These are phyloP conservation scores for Aspergillus asperescens DNA, from an alignment of 495 filamentous ascomycete species.

Conservation along the genomic window DNA sequence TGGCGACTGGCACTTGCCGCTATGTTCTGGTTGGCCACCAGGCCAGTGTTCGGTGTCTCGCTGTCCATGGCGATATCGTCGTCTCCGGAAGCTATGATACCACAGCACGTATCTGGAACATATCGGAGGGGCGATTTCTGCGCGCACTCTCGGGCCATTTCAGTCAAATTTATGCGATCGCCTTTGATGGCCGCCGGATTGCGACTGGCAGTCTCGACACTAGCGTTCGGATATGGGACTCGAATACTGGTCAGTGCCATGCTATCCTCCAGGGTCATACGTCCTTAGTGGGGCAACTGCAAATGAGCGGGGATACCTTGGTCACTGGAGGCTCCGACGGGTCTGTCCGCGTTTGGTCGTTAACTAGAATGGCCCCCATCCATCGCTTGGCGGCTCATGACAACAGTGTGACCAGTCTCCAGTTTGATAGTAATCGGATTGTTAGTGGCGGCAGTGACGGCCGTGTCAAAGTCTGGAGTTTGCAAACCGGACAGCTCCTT, in stretches of 20 bases:
- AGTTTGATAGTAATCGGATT: conserved; percentile 91
- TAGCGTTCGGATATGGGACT: conserved; percentile 95
- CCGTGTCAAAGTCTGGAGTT: conserved; percentile 94
- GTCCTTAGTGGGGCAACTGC: conserved; percentile 92
- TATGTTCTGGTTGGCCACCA: conserved; percentile 95
- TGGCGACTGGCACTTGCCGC: conserved; percentile 75
- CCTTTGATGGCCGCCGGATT: conserved; percentile 87
- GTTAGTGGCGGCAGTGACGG: conserved; percentile 95
- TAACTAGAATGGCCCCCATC: conserved; percentile 81
- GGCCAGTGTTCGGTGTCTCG: conserved; percentile 91
- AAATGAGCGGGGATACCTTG: conserved; percentile 88
- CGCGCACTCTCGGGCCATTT: conserved; percentile 91
- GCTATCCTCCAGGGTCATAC: conserved; percentile 97
- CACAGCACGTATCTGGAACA: conserved; percentile 94
- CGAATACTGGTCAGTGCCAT: conserved; percentile 75
- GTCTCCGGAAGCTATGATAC: conserved; percentile 98
- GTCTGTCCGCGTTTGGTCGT: conserved; percentile 90
- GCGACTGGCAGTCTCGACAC: conserved; percentile 98
- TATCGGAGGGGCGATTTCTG: conserved; percentile 84
- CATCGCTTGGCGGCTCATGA: conserved; percentile 96
- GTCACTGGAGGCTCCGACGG: conserved; percentile 96
- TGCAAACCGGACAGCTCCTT: conserved; percentile 83
- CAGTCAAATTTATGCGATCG: conserved; percentile 98
- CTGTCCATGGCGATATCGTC: conserved; percentile 90
- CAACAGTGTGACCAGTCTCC: conserved; percentile 93